phyloP scores from a whole-genome alignment of 2,329 filamentous ascomycete species.

The Xenosphaeropsis pyriputrescens region DNA sequence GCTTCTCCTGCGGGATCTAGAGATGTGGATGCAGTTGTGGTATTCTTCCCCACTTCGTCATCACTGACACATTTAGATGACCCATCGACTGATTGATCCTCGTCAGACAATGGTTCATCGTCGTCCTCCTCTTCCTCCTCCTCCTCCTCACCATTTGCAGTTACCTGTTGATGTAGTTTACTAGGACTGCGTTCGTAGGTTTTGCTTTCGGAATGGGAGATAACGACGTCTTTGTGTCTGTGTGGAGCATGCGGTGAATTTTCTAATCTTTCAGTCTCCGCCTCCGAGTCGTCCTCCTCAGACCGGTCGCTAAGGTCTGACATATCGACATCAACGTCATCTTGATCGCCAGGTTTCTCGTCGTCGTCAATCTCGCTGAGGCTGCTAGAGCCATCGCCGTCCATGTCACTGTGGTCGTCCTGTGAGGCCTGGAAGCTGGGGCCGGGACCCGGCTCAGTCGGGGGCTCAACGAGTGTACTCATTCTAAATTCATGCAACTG shows the following conservation, averaged over 20 bases:
- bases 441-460: constrained; percentile 2
- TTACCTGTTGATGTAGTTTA: constrained; percentile 52
- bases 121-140: constrained; percentile 22
- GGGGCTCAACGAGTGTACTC: constrained; percentile 14
- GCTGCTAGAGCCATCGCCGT: constrained; percentile 73
- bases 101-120: constrained; percentile 4
- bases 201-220: constrained; percentile 37
- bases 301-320: constrained; percentile 22
- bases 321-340: constrained; percentile 38
- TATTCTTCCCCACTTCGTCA: constrained; percentile 19
- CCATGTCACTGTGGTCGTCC: constrained; percentile 21
- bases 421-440: constrained; percentile 8
- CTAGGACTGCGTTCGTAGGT: constrained; percentile 56
- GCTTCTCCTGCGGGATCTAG: constrained; percentile 12
- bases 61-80: constrained; percentile 21
- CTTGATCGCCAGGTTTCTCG: constrained; percentile 49
- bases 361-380: constrained; percentile 84
- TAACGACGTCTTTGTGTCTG: constrained; percentile 41
- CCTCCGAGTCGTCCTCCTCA: constrained; percentile 63
- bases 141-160: constrained; percentile 24
- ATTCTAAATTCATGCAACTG: constrained; percentile 6
- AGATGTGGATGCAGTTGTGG: constrained; percentile 19
- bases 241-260: constrained; percentile 63
- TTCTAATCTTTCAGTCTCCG: constrained; percentile 86
- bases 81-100: constrained; percentile 12